Base-by-base conservation (phyloP, 2,329 filamentous ascomycete species). In the Talaromyces islandicus region DNA sequence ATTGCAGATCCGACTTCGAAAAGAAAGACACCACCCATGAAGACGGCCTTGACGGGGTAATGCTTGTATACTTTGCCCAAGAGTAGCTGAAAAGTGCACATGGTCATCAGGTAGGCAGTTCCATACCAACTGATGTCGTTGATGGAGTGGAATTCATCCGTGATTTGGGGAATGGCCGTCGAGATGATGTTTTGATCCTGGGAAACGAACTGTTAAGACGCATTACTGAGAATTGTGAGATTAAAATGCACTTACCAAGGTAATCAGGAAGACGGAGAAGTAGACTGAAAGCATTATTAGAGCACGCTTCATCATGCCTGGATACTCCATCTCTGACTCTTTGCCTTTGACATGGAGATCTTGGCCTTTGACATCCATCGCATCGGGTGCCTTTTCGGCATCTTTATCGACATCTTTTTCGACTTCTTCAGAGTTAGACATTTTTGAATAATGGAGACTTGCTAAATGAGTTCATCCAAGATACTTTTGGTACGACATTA, bases 61-160 rank as follows among this genome's bases (percentile, higher is more conserved):
- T 78, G 79, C 17, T 74, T 79, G 65, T 80, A 81, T 46, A 80
- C 61, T 58, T 77, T 78, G 35, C 75, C 75, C 57, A 71, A 75
- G 25, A 74, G 67, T 4, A 77, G 67, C 55, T 59, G 58, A 35
- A 65, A 63, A 27, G 27, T 27, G 12, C 55, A 68, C 14, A 71
- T 72, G 21, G 71, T 63, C 2, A 76, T 78, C 46, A 81, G 68
- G 67, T 78, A 81, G 0, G 76, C 65, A 29, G 17, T 54, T 19
- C 65, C 64, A 57, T 70, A 71, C 75, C 75, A 77, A 48, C 70
- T 70, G 7, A 77, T 70, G 51, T 77, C 70, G 35, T 71, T 65
- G 1, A 75, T 65, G 21, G 66, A 67, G 52, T 75, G 57, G 65
- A 78, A 78, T 7, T 76, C 69, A 30, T 63, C 56, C 2, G 64